Conservation (phyloP, 345 rosid species). For the Reutealis trisperma region DNA sequence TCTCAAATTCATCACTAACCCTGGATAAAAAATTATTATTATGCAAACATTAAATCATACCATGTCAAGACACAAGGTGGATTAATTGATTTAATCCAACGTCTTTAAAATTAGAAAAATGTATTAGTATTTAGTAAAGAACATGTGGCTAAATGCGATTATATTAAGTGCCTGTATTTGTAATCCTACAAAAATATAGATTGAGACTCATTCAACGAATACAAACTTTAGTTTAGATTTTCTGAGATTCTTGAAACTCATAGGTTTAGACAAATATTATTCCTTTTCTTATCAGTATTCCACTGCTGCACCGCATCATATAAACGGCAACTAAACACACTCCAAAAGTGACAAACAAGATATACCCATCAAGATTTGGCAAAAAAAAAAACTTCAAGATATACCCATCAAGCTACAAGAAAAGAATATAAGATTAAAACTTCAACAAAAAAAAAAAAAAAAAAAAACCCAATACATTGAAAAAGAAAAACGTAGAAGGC, state of each 20-base stretch:
- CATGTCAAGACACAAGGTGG: not conserved
- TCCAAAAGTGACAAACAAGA: not conserved
- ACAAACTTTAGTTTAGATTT: too few species aligned
- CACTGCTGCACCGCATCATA: not conserved
- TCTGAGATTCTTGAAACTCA: too few species aligned
- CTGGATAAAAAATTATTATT: not conserved
- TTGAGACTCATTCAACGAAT: too few species aligned
- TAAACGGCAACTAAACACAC: not conserved
- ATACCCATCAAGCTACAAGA: constrained; percentile 1
- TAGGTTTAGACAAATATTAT: too few species aligned
- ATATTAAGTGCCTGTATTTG: too few species aligned
- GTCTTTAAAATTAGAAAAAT: too few species aligned
- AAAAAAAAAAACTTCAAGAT: too few species aligned
- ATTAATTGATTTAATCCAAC: too few species aligned
- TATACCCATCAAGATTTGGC: constrained; percentile 1
- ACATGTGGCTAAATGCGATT: too few species aligned
- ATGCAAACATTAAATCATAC: not conserved
- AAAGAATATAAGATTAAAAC: constrained; percentile 3
- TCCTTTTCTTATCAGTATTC: too few species aligned
- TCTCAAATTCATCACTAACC: not conserved
- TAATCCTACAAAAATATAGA: too few species aligned
- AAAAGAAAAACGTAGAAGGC: not conserved
- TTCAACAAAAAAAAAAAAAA: not conserved
- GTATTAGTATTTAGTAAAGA: too few species aligned
- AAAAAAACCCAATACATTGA: not conserved